Percentiles rank a stretch among this genome's conserved stretches.
Conservation (phyloP, 192 early-diverging fungal genomes). For the Linnemannia exigua region DNA sequence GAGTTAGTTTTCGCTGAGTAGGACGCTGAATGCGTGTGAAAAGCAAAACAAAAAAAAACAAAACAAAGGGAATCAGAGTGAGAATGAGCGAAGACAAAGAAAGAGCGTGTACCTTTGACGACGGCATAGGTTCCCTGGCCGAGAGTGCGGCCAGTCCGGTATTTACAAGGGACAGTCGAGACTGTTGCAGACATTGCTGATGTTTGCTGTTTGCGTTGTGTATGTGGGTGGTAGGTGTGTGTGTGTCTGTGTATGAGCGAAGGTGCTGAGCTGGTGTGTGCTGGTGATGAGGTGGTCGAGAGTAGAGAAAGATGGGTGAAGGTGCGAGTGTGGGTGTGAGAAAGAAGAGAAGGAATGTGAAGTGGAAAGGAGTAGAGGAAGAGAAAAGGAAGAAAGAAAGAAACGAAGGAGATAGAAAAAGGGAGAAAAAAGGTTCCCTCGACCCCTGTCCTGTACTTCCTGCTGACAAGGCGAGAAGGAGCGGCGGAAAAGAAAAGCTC, state of each 20-base stretch:
- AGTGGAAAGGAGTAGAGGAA: not conserved
- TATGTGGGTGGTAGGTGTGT: too few species aligned
- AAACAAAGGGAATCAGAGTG: not conserved
- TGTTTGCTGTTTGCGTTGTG: too few species aligned
- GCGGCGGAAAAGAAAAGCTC: not conserved
- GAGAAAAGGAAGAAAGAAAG: not conserved
- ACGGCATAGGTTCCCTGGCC: constrained; percentile 78
- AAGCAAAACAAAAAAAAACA: constrained; percentile 2
- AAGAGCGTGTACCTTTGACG: constrained; percentile 70
- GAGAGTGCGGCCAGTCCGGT: constrained; percentile 75
- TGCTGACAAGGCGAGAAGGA: not conserved
- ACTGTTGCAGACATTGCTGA: constrained; percentile 25
- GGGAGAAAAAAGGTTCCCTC: not conserved
- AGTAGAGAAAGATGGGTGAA: not conserved
- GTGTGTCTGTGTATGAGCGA: constrained; percentile 27
- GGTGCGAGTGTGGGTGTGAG: not conserved
- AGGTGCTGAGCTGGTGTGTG: not conserved
- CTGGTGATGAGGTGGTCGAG: not conserved
- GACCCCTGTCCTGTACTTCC: not conserved
- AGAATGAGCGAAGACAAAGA: not conserved
- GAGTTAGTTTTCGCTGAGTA: not conserved
- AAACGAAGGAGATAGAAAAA: too few species aligned
- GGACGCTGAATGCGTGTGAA: not conserved
- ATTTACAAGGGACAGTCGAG: constrained; percentile 67
- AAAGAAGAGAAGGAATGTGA: not conserved